Evolutionary conservation across 495 filamentous ascomycete genomes (phyloP).

Genomic region (Staphylotrichum longicolle): DNA sequence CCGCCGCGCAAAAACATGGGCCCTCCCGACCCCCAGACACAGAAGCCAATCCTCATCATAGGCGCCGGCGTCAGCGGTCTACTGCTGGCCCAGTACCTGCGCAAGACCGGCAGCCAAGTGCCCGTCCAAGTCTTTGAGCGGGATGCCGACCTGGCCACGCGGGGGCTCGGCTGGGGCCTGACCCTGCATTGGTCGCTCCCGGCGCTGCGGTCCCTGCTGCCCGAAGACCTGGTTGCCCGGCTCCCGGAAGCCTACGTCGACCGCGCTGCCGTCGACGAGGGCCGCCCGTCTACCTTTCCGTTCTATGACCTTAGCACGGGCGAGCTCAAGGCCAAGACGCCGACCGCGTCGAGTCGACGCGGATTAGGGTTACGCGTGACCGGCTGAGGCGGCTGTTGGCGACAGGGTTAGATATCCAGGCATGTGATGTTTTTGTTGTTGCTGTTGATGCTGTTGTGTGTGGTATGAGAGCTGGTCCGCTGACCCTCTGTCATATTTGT

Average conservation of each 20-base stretch:
- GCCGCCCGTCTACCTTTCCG: slow-evolving; percentile 38
- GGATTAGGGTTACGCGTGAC: slow-evolving; percentile 52
- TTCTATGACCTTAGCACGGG: slow-evolving; percentile 56
- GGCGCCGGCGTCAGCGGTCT: slow-evolving; percentile 62
- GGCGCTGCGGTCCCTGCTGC: slow-evolving; percentile 50
- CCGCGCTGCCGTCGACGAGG: slow-evolving; percentile 26
- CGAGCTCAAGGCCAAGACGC: slow-evolving; percentile 39
- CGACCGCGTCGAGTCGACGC: slow-evolving; percentile 43
- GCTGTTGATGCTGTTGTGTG: background rate
- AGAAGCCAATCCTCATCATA: slow-evolving; percentile 44
- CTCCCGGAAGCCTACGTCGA: slow-evolving; percentile 52
- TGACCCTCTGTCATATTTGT: background rate
- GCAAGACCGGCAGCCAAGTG: slow-evolving; percentile 30
- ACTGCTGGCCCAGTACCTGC: slow-evolving; percentile 57
- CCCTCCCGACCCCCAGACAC: background rate
- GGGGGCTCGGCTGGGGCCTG: slow-evolving; percentile 57
- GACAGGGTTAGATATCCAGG: slow-evolving; percentile 47
- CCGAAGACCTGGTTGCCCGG: slow-evolving; percentile 44
- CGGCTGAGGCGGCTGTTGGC: slow-evolving; percentile 49
- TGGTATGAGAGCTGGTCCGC: background rate
- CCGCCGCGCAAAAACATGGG: slow-evolving; percentile 9
- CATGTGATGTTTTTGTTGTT: slow-evolving; percentile 11
- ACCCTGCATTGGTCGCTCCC: slow-evolving; percentile 59
- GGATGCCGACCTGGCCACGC: slow-evolving; percentile 45
- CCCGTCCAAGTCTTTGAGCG: slow-evolving; percentile 56